These are phyloP conservation scores for Bremia lactucae DNA, from an alignment of 352 stramenopile genomes.

Conservation along the genomic window DNA sequence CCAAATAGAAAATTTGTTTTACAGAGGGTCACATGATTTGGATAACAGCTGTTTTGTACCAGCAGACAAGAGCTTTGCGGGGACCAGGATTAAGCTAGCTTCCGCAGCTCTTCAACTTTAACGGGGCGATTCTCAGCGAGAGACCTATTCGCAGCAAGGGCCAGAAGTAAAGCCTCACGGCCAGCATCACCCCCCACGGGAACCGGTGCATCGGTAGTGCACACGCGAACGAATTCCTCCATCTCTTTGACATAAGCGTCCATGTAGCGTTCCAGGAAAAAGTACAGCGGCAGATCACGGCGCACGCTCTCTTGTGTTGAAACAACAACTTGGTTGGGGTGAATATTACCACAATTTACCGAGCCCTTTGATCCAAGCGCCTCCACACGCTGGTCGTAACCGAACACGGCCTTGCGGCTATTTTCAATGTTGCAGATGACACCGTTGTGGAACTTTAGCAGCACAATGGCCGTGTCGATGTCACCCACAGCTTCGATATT, in stretches of 20 bases:
- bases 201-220: constrained; percentile 23
- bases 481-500: constrained; percentile 68
- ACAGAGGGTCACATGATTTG: too few species aligned
- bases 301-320: constrained; percentile 33
- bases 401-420: constrained; percentile 88
- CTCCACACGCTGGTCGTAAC: constrained; percentile 92
- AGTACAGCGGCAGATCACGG: constrained; percentile 88
- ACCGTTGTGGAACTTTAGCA: constrained; percentile 87
- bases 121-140: constrained; percentile 58
- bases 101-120: constrained; percentile 47
- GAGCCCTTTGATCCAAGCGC: constrained; percentile 88
- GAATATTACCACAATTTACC: constrained; percentile 89
- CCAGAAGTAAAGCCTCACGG: constrained; percentile 55
- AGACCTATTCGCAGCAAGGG: constrained; percentile 56
- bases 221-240: constrained; percentile 53
- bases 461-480: constrained; percentile 85
- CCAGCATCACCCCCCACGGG: constrained; percentile 50
- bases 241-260: constrained; percentile 76
- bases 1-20: too few species aligned
- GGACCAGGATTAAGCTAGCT: too few species aligned
- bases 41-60: too few species aligned
- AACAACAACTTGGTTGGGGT: constrained; percentile 79
- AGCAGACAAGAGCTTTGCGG: too few species aligned
- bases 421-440: constrained; percentile 91
- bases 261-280: constrained; percentile 92